Evolutionary conservation across 306 rosid species (phyloP), one percentile per base, ranked within the genome.

Genomic region (Corylus heterophylla): DNA sequence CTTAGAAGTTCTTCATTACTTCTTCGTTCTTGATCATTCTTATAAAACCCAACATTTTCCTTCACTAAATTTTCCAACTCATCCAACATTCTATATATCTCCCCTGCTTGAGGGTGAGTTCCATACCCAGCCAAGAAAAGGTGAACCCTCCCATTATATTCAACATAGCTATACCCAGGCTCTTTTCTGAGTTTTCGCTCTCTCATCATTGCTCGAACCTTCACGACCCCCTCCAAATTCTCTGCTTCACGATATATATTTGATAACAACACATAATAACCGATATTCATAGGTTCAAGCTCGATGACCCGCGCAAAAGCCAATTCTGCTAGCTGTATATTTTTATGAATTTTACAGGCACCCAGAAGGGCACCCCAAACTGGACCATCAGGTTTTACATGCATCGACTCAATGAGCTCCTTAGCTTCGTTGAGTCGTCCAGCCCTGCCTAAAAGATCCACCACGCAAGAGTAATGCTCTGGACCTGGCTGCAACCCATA

Each of bases 291-390:
- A 14, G 96, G 97, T 74, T 93, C 98, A 51, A 90, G 91, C 78
- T 90, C 87, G n/a, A 87, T 70, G 27, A 89, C 84, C 75, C 76
- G 85, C 55, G 83, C 83, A 85, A 94, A 94, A 31, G 94, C 96
- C 72, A 89, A 75, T 82, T 92, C 97, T 62, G 96, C 98, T 39
- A 94, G 79, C 82, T 87, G 85, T 14, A 87, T 84, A 74, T 89
- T 87, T 78, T 85, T 83, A 83, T 94, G 95, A 71, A 92, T 94
- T 83, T 92, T 89, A 82, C 97, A 94, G 16, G 98, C 97, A 80
- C 97, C 94, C 76, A 94, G 85, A 80, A 94, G 92, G 51, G 97
- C 97, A 39, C 97, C 97, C 95, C 97, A 92, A 66, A 91, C 91
- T 61, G 95, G 94, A 80, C 96, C 98, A 69, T 94, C 97, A 3